Conservation (phyloP, 2,329 filamentous ascomycete genomes). For the Knufia fluminis region DNA sequence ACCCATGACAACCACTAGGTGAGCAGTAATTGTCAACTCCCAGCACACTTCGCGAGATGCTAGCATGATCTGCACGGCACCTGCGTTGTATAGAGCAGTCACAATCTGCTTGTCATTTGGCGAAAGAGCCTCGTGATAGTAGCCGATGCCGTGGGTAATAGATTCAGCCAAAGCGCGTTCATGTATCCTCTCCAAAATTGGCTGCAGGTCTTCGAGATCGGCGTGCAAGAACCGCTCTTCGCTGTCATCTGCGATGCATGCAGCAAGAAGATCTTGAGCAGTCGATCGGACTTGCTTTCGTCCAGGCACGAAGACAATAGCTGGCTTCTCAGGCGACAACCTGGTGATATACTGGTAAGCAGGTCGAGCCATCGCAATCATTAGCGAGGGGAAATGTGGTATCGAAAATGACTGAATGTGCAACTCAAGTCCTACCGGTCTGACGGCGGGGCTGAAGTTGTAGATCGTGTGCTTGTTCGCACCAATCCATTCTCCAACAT, state of each 20-base stretch:
- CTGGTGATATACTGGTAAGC: slow-evolving; percentile 82
- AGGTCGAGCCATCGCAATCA: slow-evolving; percentile 97
- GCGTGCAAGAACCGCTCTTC: slow-evolving; percentile 91
- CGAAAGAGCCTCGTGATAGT: slow-evolving; percentile 91
- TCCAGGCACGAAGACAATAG: slow-evolving; percentile 83
- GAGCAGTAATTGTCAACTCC: slow-evolving; percentile 81
- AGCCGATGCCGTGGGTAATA: slow-evolving; percentile 86
- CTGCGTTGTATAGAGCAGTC: slow-evolving; percentile 79
- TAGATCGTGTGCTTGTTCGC: slow-evolving; percentile 97
- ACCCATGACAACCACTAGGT: slow-evolving; percentile 92
- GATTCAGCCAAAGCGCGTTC: slow-evolving; percentile 83
- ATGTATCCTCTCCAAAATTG: slow-evolving; percentile 71
- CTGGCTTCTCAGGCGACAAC: slow-evolving; percentile 78
- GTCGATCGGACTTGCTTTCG: slow-evolving; percentile 87
- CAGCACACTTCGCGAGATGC: slow-evolving; percentile 86
- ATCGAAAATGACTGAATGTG: slow-evolving; percentile 94
- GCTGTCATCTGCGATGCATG: slow-evolving; percentile 77
- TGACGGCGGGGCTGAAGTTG: slow-evolving; percentile 91
- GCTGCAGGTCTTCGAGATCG: slow-evolving; percentile 68
- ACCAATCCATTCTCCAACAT: slow-evolving; percentile 96
- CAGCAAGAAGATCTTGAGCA: slow-evolving; percentile 76
- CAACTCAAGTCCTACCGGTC: slow-evolving; percentile 80
- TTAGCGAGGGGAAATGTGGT: slow-evolving; percentile 92
- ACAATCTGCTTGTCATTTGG: slow-evolving; percentile 87
- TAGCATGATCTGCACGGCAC: slow-evolving; percentile 77